Evolutionary conservation across 148 eudicot genomes (phyloP).

Genomic region (Chenopodium berlandieri): DNA sequence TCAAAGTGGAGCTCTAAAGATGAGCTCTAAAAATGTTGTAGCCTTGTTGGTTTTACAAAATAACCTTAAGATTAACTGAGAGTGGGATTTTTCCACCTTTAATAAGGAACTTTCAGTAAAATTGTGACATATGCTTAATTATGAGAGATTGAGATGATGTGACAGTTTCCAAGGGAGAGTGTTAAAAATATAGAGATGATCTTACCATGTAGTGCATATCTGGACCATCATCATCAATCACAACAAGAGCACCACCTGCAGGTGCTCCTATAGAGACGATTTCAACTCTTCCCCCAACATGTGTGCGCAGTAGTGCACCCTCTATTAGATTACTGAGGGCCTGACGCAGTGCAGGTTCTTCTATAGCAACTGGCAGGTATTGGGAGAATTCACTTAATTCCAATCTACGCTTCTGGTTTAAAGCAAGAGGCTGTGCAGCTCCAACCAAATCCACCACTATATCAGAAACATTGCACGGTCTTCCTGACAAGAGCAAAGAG

Average conservation of each 20-base stretch:
- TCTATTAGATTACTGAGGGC: conserved; percentile 93
- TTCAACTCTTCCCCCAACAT: conserved; percentile 75
- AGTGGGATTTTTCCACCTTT: neutral
- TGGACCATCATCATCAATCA: conserved; percentile 94
- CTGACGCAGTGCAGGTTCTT: conserved; percentile 89
- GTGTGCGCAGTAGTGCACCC: conserved; percentile 83
- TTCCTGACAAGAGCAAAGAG: conserved; percentile 48
- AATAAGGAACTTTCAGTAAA: neutral
- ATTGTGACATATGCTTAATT: neutral
- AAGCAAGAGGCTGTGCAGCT: conserved; percentile 83
- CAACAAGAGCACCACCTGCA: conserved; percentile 87
- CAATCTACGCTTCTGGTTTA: conserved; percentile 60
- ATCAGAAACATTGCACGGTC: conserved; percentile 87
- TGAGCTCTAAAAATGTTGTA: too few relatives aligned
- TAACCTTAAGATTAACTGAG: neutral
- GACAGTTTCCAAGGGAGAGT: neutral
- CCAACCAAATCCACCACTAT: conserved; percentile 75
- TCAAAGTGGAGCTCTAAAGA: neutral
- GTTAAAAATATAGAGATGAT: neutral
- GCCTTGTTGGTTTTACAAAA: neutral
- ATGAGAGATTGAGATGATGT: neutral
- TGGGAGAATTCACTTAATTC: conserved; percentile 51
- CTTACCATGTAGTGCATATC: conserved; percentile 98
- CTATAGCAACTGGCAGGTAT: conserved; percentile 61
- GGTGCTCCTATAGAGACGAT: conserved; percentile 80